These are phyloP conservation scores for Populus hybrid DNA, from an alignment of 441 rosid genomes.

Conservation along the genomic window DNA sequence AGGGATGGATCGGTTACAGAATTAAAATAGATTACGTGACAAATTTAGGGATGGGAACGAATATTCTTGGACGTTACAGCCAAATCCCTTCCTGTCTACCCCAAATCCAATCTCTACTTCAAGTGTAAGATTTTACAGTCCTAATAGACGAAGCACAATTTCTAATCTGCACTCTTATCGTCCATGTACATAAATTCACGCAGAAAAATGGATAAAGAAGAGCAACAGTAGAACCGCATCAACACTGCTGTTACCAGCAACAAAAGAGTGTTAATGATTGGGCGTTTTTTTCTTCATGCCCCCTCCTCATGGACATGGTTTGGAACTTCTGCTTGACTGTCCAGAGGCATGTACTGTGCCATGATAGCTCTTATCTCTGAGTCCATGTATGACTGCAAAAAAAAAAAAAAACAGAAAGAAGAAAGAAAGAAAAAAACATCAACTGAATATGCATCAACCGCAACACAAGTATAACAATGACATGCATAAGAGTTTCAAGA, in stretches of 20 bases:
- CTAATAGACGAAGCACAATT: constrained; percentile 14
- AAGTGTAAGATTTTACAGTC: constrained; percentile 18
- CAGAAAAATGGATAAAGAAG: constrained; percentile 12
- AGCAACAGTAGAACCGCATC: constrained; percentile 5
- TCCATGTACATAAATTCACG: constrained; percentile 28
- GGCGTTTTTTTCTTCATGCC: constrained; percentile 29
- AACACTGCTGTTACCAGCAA: constrained; percentile 2
- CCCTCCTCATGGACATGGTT: constrained; percentile 61
- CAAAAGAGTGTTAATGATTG: not conserved
- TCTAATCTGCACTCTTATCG: constrained; percentile 27
- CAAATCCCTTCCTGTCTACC: constrained; percentile 20
- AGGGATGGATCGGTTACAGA: not conserved
- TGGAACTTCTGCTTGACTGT: constrained; percentile 74
- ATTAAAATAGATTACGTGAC: constrained; percentile 4
- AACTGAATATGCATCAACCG: not conserved
- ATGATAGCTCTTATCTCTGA: constrained; percentile 99
- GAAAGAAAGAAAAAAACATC: not conserved
- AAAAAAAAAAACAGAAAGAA: not conserved
- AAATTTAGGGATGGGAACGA: constrained; percentile 16
- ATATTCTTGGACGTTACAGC: constrained; percentile 23
- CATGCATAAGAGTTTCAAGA: not conserved
- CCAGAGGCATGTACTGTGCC: constrained; percentile 99
- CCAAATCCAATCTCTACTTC: constrained; percentile 20
- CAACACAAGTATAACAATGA: not conserved
- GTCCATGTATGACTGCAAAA: constrained; percentile 90